Evolutionary conservation across 345 rosid species (phyloP), one percentile per base, ranked within the genome.

Genomic region (Lepidium africanum): DNA sequence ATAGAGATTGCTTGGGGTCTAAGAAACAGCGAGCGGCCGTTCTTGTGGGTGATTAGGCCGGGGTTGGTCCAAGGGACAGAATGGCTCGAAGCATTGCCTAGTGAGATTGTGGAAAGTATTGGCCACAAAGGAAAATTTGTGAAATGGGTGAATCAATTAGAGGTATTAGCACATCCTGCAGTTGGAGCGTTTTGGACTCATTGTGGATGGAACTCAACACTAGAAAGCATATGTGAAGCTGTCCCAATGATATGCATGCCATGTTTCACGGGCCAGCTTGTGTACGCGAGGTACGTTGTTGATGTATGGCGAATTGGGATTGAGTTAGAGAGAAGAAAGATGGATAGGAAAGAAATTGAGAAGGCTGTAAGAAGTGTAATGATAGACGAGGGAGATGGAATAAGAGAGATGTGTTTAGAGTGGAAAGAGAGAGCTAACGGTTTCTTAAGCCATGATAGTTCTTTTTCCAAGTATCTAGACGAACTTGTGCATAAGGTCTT

Each of bases 191-290:
- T 91, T 61, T 77, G 87, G 84, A 87, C 87, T 0, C 96, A 85
- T 42, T 51, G 76, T 33, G 96, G 90, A 5, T 89, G 90, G 93
- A 91, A 85, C 73, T 89, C 90, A 1, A 79, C 83, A 5, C 36
- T 84, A 69, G 96, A 91, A 59, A 82, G 86, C 64, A 66, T 91
- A 65, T 77, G 76, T 21, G 87, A 83, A 48, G 84, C 87, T 15
- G 86, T 85, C 8, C 96, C 96, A 0, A 82, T 87, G 94, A 83
- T 92, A 59, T 92, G 92, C 7, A 79, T 79, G 54, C 88, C 95
- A 0, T 64, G 70, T 49, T 87, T 86, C 35, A 81, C 80, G 35
- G 98, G 89, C 78, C 91, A 89, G 50, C 48, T 10, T 47, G 77
- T 77, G 19, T 82, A 86, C 41, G 74, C 89, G 4, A 82, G 88